These are phyloP conservation scores for Phragmites australis DNA, from an alignment of 176 grass and related monocot genomes.

Conservation along the genomic window DNA sequence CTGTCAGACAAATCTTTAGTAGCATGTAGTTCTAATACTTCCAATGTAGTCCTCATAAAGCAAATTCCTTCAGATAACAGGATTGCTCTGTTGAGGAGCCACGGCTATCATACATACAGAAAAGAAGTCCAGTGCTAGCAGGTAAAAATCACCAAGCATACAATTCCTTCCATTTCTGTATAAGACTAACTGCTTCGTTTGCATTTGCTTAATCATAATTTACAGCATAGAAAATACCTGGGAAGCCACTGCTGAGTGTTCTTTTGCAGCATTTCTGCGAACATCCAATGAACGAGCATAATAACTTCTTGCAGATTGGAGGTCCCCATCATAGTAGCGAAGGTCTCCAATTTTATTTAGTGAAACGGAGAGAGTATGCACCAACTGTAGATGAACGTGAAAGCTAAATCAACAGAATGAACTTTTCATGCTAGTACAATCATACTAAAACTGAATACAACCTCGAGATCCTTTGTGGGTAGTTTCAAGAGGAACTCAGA, in stretches of 20 bases:
- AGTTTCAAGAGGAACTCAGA: constrained; percentile 73
- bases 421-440: background rate
- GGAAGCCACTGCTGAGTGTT: constrained; percentile 70
- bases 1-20: background rate
- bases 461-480: constrained; percentile 81
- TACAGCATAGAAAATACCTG: constrained; percentile 50
- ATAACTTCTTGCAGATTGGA: constrained; percentile 85
- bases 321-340: constrained; percentile 80
- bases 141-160: background rate
- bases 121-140: background rate
- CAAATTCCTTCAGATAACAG: background rate
- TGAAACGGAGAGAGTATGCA: constrained; percentile 90
- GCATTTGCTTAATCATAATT: background rate
- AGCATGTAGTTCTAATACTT: background rate
- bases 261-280: constrained; percentile 73
- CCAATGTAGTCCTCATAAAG: background rate
- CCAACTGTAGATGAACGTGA: constrained; percentile 62
- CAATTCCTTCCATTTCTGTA: background rate
- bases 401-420: constrained; percentile 25
- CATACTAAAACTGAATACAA: constrained; percentile 33
- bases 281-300: constrained; percentile 84
- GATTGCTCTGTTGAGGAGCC: background rate
- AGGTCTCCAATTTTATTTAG: constrained; percentile 97
- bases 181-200: background rate
- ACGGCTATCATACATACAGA: background rate